Base-by-base conservation (phyloP, 345 rosid species). In the Trapa bicornis region DNA sequence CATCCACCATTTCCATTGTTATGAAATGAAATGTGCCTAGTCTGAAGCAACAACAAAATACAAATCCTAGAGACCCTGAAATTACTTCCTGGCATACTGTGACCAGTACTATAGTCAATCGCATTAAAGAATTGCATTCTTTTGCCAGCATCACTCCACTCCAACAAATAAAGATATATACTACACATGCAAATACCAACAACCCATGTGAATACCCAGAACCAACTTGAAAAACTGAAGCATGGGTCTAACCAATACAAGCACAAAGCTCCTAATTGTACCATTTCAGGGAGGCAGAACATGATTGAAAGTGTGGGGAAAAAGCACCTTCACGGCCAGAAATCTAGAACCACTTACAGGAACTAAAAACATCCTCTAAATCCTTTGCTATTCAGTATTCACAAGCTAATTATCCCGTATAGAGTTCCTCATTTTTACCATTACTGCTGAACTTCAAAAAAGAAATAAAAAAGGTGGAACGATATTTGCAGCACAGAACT, bases 401-500 rank as follows among this genome's bases (percentile, higher is more conserved):
- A 50, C 63, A 35, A 16, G 33, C 36, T 58, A 11, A 15, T 16
- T 50, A 16, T 6, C 5, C 48, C 12, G 48, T 13, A 45, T 12
- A 45, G 54, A 48, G 15, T 17, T 4, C 33, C 0, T n/a, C 60
- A 3, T n/a, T 6, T 7, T 33, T 1, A 54, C 60, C 3, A 1
- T 33, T 1, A 54, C 60, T 5, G 11, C 35, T n/a, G 32, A 54
- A 54, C 3, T 7, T 14, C 29, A 22, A 22, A 22, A 22, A 22
- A 22, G 29, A 22, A 22, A 5, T 39, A 6, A 9, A 3, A 64
- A 54, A n/a, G 8, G 33, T 39, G 66, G 42, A 38, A 64, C 53
- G 22, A 43, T 50, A 33, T 39, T 58, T 42, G 9, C 47, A 62
- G 61, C 33, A 54, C n/a, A 60, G 22, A 39, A 64, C 97, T 84